Evolutionary conservation across 805 yeast genomes (phyloP), one percentile per base, ranked within the genome.

Genomic region (Kodamaea laetipori): DNA sequence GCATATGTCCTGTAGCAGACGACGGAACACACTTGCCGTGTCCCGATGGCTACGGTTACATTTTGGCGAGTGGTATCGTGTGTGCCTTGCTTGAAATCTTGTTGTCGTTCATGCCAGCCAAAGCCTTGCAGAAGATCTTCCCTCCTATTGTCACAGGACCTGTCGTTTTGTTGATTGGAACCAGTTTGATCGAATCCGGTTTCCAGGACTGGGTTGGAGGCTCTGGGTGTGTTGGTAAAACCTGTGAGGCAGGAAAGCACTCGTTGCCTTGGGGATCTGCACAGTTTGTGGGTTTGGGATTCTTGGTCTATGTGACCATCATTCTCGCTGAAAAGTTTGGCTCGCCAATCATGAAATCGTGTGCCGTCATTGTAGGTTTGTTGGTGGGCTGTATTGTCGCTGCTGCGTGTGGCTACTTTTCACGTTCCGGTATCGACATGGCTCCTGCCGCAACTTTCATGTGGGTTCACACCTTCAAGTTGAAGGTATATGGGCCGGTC

Each of bases 131-230:
- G 62, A 80, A 73, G 47, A 56, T 86, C 26, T 90, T 90, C 71
- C 97, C 97, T 13, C 90, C 95, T 27, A 68, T 88, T 41, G 97
- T 90, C 48, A 90, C 96, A 21, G 97, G 97, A 45, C 96, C 96
- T 7, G 96, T 90, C 36, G 96, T 90, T 23, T 65, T 90, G 43
- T 73, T 90, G 25, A 89, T 90, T 57, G 97, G 97, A 53, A 73
- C 82, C 35, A 68, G 74, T 19, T 74, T 90, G 54, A 74, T 89
- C 47, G 71, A 72, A 52, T 63, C 88, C 25, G 97, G 95, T 18
- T 83, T 90, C 64, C 64, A 78, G 57, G 88, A 90, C 64, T 88
- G 95, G 86, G 82, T 80, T 32, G 97, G 97, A 53, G 97, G 97
- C 40, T 73, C 88, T 10, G 83, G 81, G 19, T 84, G 90, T 60